Conservation (phyloP, 306 rosid genomes). For the Acacia confusa region DNA sequence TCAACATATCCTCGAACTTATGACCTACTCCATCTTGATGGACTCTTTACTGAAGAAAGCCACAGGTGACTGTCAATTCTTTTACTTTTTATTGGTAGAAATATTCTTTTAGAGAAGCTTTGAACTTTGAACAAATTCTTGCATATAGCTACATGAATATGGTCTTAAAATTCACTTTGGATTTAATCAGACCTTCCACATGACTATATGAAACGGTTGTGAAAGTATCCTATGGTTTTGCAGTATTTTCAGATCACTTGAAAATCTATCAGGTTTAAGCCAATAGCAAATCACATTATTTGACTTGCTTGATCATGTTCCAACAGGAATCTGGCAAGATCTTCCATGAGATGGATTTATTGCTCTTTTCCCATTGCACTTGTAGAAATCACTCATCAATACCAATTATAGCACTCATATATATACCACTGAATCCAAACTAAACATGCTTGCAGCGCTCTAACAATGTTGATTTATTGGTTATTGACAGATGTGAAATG, state of each 20-base stretch:
- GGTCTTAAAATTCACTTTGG: neutral
- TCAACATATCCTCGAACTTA: conserved; percentile 97
- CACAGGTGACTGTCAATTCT: conserved; percentile 68
- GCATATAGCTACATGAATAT: neutral
- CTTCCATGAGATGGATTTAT: neutral
- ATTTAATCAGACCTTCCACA: neutral
- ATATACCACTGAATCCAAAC: neutral
- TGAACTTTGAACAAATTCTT: neutral
- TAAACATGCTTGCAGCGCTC: neutral
- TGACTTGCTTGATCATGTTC: neutral
- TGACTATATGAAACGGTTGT: neutral
- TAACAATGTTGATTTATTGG: conserved; percentile 13
- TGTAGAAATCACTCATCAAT: neutral
- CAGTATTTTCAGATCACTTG: too few species aligned
- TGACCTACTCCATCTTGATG: conserved; percentile 94
- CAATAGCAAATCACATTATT: neutral
- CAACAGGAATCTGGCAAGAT: conserved; percentile 23
- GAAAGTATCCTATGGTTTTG: too few species aligned
- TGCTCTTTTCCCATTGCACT: neutral
- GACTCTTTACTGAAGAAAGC: conserved; percentile 85
- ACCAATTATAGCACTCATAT: neutral
- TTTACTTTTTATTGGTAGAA: neutral
- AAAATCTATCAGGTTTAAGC: neutral
- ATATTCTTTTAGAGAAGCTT: neutral
- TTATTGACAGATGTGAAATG: conserved; percentile 80